phyloP scores from a whole-genome alignment of 345 rosid species.

The Hibiscus mutabilis region DNA sequence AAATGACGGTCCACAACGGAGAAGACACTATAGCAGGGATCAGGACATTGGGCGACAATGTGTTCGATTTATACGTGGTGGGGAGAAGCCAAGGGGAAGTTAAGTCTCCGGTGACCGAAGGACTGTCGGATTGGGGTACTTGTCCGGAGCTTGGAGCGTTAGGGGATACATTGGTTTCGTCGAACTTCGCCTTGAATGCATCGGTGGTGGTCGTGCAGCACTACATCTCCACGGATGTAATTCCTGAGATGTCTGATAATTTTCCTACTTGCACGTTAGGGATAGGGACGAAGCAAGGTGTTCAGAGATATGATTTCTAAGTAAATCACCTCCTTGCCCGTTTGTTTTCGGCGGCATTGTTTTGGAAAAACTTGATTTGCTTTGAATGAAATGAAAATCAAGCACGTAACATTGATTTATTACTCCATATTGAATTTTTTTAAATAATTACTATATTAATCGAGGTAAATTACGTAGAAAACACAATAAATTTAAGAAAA shows the following conservation, averaged over 20 bases:
- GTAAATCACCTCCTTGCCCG: neutral
- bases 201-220: slow-evolving; percentile 64
- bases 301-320: neutral
- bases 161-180: slow-evolving; percentile 46
- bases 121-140: slow-evolving; percentile 39
- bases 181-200: slow-evolving; percentile 36
- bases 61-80: slow-evolving; percentile 39
- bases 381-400: neutral
- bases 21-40: slow-evolving; percentile 29
- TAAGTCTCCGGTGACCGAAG: slow-evolving; percentile 26
- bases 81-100: slow-evolving; percentile 40
- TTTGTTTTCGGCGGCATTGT: neutral
- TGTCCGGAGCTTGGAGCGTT: slow-evolving; percentile 51
- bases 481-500: too few species aligned
- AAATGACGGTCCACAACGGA: slow-evolving; percentile 36
- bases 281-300: neutral
- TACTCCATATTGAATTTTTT: too few species aligned
- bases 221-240: slow-evolving; percentile 11
- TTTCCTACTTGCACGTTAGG: neutral
- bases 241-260: neutral
- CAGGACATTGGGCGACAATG: slow-evolving; percentile 23
- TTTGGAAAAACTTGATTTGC: neutral
- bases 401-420: too few species aligned
- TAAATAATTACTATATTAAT: too few species aligned
- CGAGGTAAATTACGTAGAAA: too few species aligned